phyloP scores from a whole-genome alignment of 805 yeast genomes.

The Clavispora vitiphila region DNA sequence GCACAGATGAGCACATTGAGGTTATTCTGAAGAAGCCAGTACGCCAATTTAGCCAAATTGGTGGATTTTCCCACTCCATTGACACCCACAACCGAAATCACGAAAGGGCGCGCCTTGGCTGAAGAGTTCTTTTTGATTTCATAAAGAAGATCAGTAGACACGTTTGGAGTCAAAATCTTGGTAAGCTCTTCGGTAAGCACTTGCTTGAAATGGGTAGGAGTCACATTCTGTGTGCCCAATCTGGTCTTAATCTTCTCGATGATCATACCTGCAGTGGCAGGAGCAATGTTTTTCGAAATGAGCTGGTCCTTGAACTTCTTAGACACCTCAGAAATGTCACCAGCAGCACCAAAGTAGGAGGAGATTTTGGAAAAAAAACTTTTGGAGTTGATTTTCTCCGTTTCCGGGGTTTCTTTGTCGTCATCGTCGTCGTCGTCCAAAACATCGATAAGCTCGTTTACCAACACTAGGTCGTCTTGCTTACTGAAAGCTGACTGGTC shows the following conservation, averaged over 20 bases:
- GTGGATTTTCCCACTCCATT: conserved; percentile 98
- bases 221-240: conserved; percentile 65
- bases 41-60: conserved; percentile 87
- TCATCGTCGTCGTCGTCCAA: conserved; percentile 28
- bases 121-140: conserved; percentile 56
- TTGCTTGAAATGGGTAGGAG: conserved; percentile 61
- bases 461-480: conserved; percentile 36
- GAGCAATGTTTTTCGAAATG: conserved; percentile 84
- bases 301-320: conserved; percentile 68
- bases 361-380: conserved; percentile 29
- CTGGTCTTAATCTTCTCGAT: conserved; percentile 66
- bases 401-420: conserved; percentile 10
- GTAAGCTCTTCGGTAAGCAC: conserved; percentile 65
- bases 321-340: conserved; percentile 57
- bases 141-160: conserved; percentile 79
- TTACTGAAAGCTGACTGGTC: conserved; percentile 32
- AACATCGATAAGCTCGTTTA: conserved; percentile 37
- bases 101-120: conserved; percentile 59
- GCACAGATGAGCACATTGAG: conserved; percentile 87
- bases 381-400: not conserved
- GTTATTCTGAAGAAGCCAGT: conserved; percentile 90
- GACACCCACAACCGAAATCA: conserved; percentile 96
- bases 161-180: conserved; percentile 83
- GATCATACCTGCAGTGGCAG: conserved; percentile 74
- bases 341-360: conserved; percentile 33